These are phyloP conservation scores for Neltuma alba DNA, from an alignment of 306 rosid species.

Conservation along the genomic window DNA sequence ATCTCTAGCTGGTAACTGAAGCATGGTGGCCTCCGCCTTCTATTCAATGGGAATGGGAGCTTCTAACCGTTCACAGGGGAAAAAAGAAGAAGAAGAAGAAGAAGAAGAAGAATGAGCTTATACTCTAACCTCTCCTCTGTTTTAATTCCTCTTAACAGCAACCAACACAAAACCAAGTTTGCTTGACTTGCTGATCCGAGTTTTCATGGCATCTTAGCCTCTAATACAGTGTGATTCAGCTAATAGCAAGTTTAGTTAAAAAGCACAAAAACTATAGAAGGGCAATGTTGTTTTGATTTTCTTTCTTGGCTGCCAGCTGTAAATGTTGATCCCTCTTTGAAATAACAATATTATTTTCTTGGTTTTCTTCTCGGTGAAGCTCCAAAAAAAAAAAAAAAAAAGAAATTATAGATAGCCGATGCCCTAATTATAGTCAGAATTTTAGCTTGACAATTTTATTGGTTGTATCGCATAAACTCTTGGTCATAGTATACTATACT, in stretches of 20 bases:
- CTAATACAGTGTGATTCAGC: slow-evolving; percentile 28
- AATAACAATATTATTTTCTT: neutral
- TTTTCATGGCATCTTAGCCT: slow-evolving; percentile 20
- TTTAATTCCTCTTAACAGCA: neutral
- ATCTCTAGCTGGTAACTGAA: slow-evolving; percentile 25
- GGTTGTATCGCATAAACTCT: neutral
- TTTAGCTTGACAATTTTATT: neutral
- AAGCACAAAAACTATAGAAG: neutral
- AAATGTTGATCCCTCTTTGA: slow-evolving; percentile 11
- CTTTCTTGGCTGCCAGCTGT: neutral
- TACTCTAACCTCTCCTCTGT: neutral
- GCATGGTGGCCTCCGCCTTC: slow-evolving; percentile 20
- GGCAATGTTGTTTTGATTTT: neutral
- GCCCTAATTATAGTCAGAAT: neutral
- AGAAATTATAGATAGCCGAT: neutral
- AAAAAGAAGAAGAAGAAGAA: too few species aligned
- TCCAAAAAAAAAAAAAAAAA: neutral
- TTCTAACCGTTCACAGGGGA: slow-evolving; percentile 10
- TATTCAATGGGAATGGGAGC: slow-evolving; percentile 17
- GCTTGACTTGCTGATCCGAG: slow-evolving; percentile 19
- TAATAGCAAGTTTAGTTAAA: neutral
- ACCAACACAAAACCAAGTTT: neutral
- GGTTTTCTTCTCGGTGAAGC: neutral
- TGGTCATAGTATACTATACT: neutral
- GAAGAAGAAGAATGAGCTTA: neutral